Conservation (phyloP, 495 filamentous ascomycete species). For the Penicillium riverlandense region DNA sequence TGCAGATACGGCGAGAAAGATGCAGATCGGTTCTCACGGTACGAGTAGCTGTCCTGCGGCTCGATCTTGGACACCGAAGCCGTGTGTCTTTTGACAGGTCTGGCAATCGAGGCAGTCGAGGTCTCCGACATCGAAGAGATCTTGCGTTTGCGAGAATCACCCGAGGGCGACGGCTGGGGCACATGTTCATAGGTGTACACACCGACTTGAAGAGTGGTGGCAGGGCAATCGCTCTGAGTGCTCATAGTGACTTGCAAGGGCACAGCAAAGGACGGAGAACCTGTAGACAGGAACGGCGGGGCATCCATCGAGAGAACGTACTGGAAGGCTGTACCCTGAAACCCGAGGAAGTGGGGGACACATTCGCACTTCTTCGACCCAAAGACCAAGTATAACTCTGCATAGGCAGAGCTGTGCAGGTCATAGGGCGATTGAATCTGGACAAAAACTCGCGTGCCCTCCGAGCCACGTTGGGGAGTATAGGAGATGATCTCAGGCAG, state of each 20-base stretch:
- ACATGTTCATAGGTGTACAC: slow-evolving; percentile 65
- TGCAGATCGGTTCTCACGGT: slow-evolving; percentile 19
- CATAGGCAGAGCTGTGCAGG: slow-evolving; percentile 47
- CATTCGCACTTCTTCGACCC: slow-evolving; percentile 62
- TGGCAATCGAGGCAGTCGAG: slow-evolving; percentile 17
- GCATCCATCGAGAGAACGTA: slow-evolving; percentile 70
- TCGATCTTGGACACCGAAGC: slow-evolving; percentile 35
- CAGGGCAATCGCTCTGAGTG: slow-evolving; percentile 51
- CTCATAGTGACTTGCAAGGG: slow-evolving; percentile 69
- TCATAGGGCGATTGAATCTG: slow-evolving; percentile 71
- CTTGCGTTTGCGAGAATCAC: slow-evolving; percentile 45
- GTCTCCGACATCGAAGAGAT: slow-evolving; percentile 40
- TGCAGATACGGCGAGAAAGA: slow-evolving; percentile 42
- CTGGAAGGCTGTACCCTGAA: slow-evolving; percentile 50
- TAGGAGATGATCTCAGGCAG: slow-evolving; percentile 58
- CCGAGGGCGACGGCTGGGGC: slow-evolving; percentile 22
- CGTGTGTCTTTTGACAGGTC: slow-evolving; percentile 39
- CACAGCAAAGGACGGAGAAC: slow-evolving; percentile 58
- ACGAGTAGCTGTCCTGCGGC: slow-evolving; percentile 29
- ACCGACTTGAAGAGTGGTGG: slow-evolving; percentile 62
- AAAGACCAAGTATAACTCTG: slow-evolving; percentile 63
- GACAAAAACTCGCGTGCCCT: slow-evolving; percentile 63
- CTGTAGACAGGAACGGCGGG: slow-evolving; percentile 62
- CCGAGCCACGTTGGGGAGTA: slow-evolving; percentile 56
- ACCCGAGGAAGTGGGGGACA: slow-evolving; percentile 52